Conservation (phyloP, 2,329 filamentous ascomycete species). For the Fusarium anthophilum region DNA sequence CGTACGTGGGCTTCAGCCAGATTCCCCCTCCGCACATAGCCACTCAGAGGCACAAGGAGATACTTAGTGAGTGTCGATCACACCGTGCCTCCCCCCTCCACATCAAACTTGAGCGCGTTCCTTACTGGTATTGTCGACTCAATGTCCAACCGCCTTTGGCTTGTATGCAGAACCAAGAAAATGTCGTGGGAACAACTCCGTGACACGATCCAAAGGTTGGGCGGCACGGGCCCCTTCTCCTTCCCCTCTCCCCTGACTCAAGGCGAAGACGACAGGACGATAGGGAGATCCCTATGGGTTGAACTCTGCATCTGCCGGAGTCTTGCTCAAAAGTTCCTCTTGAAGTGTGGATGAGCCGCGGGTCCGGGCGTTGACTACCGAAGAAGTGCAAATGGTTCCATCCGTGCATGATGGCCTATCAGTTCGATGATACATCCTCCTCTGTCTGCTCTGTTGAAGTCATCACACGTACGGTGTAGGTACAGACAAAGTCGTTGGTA, state of each 20-base stretch:
- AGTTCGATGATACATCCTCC: neutral
- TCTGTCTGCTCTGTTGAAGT: neutral
- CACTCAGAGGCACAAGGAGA: conserved; percentile 23
- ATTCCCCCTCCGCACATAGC: conserved; percentile 3
- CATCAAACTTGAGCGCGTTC: neutral
- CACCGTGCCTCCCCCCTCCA: conserved; percentile 17
- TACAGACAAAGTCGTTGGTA: neutral
- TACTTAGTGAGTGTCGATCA: conserved; percentile 35
- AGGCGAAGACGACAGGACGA: conserved; percentile 3
- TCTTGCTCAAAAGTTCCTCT: conserved; percentile 32
- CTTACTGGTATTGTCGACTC: conserved; percentile 7
- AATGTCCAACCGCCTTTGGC: conserved; percentile 5
- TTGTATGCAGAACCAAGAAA: neutral
- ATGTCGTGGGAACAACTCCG: conserved; percentile 15
- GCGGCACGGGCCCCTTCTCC: conserved; percentile 18
- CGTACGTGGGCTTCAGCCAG: conserved; percentile 14
- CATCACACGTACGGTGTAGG: conserved; percentile 25
- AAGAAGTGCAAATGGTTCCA: conserved; percentile 12
- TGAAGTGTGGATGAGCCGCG: conserved; percentile 19
- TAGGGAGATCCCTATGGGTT: conserved; percentile 17
- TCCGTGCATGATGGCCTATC: conserved; percentile 7
- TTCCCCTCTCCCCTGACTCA: conserved; percentile 24
- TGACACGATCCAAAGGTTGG: neutral
- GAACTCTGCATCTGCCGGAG: conserved; percentile 31
- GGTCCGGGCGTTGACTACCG: conserved; percentile 30